Percentiles rank a stretch among this genome's conserved stretches.
Conservation (phyloP, 2,329 filamentous ascomycete genomes). For the Magnaporthiopsis rhizophila region DNA sequence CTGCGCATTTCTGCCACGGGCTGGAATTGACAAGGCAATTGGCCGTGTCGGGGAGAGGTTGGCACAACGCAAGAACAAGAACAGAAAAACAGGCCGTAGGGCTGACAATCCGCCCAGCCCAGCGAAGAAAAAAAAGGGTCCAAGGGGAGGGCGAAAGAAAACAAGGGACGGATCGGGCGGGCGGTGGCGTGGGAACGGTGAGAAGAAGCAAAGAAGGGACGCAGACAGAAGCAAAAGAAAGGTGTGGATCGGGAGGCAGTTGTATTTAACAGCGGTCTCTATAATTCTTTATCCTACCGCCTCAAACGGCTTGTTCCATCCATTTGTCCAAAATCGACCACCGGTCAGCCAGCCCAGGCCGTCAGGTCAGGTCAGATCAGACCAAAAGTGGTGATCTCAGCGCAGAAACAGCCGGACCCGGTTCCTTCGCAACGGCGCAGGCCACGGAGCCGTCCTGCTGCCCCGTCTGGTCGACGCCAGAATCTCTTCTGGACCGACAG, state of each 20-base stretch:
- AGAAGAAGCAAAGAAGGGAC: neutral
- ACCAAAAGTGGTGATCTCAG: too few relatives aligned
- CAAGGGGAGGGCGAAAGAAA: neutral
- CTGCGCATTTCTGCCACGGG: neutral
- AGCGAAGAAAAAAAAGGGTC: neutral
- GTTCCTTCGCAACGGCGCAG: too few relatives aligned
- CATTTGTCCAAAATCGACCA: too few relatives aligned
- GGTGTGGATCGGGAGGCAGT: neutral
- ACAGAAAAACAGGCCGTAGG: neutral
- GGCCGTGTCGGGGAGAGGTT: neutral
- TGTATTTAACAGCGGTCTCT: too few relatives aligned
- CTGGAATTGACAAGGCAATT: neutral
- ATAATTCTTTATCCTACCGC: neutral
- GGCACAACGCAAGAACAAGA: neutral
- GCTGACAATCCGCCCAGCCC: neutral
- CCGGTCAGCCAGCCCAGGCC: too few relatives aligned
- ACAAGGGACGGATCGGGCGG: neutral
- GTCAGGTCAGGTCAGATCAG: too few relatives aligned
- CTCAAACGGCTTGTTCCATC: too few relatives aligned
- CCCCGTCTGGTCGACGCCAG: neutral
- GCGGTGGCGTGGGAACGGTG: neutral
- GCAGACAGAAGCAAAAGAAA: neutral
- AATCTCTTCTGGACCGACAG: too few relatives aligned
- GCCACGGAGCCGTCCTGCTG: too few relatives aligned
- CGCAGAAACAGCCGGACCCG: too few relatives aligned